Evolutionary conservation across 495 filamentous ascomycete genomes (phyloP), one percentile per base, ranked within the genome.

Genomic region (Penicillium silybi): DNA sequence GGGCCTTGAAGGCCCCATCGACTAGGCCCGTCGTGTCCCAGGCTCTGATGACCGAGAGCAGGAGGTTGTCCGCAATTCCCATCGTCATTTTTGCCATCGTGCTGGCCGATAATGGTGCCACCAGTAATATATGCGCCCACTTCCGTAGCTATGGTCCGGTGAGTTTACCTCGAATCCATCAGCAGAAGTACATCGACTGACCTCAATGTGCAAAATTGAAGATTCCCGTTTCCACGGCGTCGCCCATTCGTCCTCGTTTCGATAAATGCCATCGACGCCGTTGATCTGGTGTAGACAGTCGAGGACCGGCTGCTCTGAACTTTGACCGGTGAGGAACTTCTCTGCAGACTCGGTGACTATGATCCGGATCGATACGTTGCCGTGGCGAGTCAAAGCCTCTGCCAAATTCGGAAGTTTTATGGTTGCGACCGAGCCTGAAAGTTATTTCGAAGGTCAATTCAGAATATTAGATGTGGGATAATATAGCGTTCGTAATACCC

Each of bases 341-440:
- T 77, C 69, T 1, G 92, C 87, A 11, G 84, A 81, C 15, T 77
- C 67, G 18, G 89, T 92, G 40, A 96, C 72, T 53, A 96, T 69
- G 48, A 96, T 73, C 27, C 88, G 87, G 64, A 96, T 87, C 25
- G 85, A 86, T 37, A 95, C 77, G 52, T 79, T 76, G 7, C 38
- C 56, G 27, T 65, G 56, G n/a, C 63, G 51, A 45, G 76, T 71
- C 6, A 96, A 77, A 1, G 82, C 68, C 10, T 72, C 48, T 43
- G 87, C 64, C 47, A 96, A 90, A 48, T 79, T 75, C 6, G 88
- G 88, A 23, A 97, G 78, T 61, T 97, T 97, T 70, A 96, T 93
- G 8, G 90, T 90, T 41, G 92, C 92, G 32, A 96, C 90, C 17
- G 81, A 85, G 34, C 89, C 47, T 50, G n/a, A 10, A 13, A 17